Conservation (phyloP, 2,329 filamentous ascomycete species). For the Monosporascus sp. region DNA sequence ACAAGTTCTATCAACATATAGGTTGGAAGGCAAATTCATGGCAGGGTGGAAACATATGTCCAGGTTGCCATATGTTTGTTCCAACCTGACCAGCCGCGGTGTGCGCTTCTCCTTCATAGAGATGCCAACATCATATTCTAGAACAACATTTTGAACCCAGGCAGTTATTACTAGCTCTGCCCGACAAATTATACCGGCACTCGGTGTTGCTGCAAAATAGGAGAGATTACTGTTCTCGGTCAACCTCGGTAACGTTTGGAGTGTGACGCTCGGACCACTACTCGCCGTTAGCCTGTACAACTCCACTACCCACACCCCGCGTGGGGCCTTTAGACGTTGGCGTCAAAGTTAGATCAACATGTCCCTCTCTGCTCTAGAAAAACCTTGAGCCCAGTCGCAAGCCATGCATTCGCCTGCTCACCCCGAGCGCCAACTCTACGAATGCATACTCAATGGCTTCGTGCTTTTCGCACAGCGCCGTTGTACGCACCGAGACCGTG, state of each 20-base stretch:
- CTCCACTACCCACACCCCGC: no score
- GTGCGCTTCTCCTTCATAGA: no score
- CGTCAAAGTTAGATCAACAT: neutral
- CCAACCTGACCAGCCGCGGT: no score
- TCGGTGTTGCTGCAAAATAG: no score
- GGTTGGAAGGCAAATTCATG: no score
- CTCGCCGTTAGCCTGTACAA: neutral
- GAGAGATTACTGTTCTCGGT: neutral
- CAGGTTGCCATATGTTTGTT: no score
- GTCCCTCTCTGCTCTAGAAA: neutral
- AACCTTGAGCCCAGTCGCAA: conserved; percentile 3
- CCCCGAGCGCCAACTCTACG: conserved; percentile 25
- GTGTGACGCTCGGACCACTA: conserved; percentile 10
- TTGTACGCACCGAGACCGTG: conserved; percentile 11
- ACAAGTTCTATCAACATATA: no score
- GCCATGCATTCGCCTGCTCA: conserved; percentile 26
- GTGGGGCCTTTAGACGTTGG: neutral
- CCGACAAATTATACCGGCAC: no score
- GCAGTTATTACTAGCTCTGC: no score
- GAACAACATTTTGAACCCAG: no score
- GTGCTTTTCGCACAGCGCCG: conserved; percentile 25
- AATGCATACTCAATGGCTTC: conserved; percentile 27
- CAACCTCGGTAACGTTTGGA: conserved; percentile 1
- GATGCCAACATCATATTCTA: no score
- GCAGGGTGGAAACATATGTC: no score